phyloP scores from a whole-genome alignment of 768 basidiomycete species.

The Boletellus ananiceps region DNA sequence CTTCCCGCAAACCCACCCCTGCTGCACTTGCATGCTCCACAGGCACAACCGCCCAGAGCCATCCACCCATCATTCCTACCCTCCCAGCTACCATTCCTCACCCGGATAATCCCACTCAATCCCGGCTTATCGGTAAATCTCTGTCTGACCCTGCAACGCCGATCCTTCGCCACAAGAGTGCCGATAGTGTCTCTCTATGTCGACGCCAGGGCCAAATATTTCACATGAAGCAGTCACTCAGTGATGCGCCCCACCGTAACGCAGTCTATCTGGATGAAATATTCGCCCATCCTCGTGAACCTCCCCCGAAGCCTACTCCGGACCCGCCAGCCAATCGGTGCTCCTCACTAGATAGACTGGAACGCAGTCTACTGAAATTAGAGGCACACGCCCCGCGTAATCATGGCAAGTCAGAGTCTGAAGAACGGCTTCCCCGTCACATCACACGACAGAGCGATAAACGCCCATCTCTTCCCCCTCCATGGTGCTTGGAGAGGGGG shows the following conservation, averaged over 20 bases:
- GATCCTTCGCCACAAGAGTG: slow-evolving; percentile 7
- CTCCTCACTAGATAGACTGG: slow-evolving; percentile 32
- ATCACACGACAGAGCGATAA: slow-evolving; percentile 5
- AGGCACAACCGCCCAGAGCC: neutral
- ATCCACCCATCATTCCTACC: neutral
- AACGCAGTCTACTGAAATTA: slow-evolving; percentile 32
- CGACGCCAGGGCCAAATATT: slow-evolving; percentile 29
- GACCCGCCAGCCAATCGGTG: slow-evolving; percentile 14
- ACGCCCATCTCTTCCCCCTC: slow-evolving; percentile 21
- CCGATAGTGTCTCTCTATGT: slow-evolving; percentile 3
- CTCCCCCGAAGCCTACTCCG: slow-evolving; percentile 20
- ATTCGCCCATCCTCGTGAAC: slow-evolving; percentile 15
- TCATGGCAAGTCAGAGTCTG: slow-evolving; percentile 21
- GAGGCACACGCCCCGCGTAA: slow-evolving; percentile 27
- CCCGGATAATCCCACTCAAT: neutral
- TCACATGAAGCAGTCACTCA: slow-evolving; percentile 5
- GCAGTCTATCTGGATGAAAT: slow-evolving; percentile 7
- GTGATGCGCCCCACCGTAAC: neutral
- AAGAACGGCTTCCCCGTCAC: slow-evolving; percentile 3
- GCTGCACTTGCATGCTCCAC: neutral
- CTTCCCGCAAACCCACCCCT: slow-evolving; percentile 8
- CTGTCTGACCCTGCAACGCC: neutral
- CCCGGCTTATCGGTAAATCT: neutral
- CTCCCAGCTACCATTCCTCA: neutral
- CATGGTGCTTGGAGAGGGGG: slow-evolving; percentile 11